Evolutionary conservation across 306 rosid genomes (phyloP).

Genomic region (Begonia fuchsioides): DNA sequence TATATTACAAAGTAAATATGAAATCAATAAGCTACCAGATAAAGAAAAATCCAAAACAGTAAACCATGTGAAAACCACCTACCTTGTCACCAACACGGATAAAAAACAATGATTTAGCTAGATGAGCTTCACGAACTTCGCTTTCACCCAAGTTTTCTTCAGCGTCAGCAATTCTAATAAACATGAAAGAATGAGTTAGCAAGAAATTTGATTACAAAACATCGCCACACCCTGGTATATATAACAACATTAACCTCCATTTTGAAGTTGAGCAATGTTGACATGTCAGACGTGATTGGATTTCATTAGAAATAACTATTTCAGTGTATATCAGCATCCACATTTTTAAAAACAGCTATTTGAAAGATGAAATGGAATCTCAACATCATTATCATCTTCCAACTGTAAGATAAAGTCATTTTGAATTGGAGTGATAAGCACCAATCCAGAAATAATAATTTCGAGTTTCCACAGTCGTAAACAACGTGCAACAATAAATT

Average conservation of each 20-base stretch:
- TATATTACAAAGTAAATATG: conserved; percentile 8
- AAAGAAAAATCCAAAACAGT: neutral
- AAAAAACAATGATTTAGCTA: conserved; percentile 82
- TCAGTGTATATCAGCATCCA: too few species aligned
- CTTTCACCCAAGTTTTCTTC: conserved; percentile 97
- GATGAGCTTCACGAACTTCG: conserved; percentile 97
- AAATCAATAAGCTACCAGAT: neutral
- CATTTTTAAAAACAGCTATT: too few species aligned
- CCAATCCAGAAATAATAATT: too few species aligned
- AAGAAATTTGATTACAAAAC: neutral
- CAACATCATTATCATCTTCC: too few species aligned
- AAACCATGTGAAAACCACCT: conserved; percentile 4
- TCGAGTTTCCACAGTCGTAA: too few species aligned
- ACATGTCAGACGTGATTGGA: too few species aligned
- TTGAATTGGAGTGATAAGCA: too few species aligned
- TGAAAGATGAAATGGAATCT: too few species aligned
- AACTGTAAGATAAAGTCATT: too few species aligned
- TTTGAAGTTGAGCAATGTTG: too few species aligned
- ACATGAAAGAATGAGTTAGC: neutral
- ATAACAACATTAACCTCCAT: neutral
- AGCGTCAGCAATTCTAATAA: conserved; percentile 82
- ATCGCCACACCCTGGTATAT: neutral
- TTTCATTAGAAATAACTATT: too few species aligned
- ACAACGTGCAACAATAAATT: too few species aligned
- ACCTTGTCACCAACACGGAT: conserved; percentile 93